Evolutionary conservation across 495 filamentous ascomycete genomes (phyloP), one percentile per base, ranked within the genome.

Genomic region (Tirmania nivea): DNA sequence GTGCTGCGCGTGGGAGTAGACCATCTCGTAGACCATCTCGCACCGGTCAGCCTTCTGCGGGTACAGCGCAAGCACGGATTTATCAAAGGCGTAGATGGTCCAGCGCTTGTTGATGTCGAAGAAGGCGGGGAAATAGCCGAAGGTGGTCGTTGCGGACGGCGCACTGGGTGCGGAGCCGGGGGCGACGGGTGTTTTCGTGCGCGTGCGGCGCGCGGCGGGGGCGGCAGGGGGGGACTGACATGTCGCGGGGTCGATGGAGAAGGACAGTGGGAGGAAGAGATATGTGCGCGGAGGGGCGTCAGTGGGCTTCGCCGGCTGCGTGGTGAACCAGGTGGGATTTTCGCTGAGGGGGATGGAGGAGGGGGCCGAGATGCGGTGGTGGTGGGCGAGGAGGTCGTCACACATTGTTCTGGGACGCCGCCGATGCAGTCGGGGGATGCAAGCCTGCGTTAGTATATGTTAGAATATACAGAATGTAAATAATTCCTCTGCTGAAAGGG

Each of bases 61-160:
- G 49, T 51, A 60, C 5, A 59, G 17, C 10, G 52, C 48, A 2
- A 60, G 57, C 16, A 60, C 35, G 10, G 48, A 53, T 11, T 52
- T 60, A 50, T 60, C 58, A 49, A 60, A 60, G 21, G 58, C 58
- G 34, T 59, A 60, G n/a, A 60, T 55, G 48, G 56, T 60, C 56
- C 56, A 60, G 49, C 55, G 58, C 4, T 52, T 36, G 35, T 60
- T 60, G 48, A 60, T 60, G n/a, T 59, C 56, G 10, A 60, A 49
- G 49, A 60, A 60, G 8, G 58, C 58, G 11, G 31, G 19, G 20
- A 60, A 52, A 10, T 59, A 42, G 3, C 36, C 49, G 52, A 60
- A 34, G 2, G 51, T 49, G 10, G 39, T 57, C 0, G 53, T 20
- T 11, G 51, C 21, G 31, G 17, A 6, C 17, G 1, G 3, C 9